Base-by-base conservation (phyloP, 768 basidiomycete species). In the Suillus subaureus region DNA sequence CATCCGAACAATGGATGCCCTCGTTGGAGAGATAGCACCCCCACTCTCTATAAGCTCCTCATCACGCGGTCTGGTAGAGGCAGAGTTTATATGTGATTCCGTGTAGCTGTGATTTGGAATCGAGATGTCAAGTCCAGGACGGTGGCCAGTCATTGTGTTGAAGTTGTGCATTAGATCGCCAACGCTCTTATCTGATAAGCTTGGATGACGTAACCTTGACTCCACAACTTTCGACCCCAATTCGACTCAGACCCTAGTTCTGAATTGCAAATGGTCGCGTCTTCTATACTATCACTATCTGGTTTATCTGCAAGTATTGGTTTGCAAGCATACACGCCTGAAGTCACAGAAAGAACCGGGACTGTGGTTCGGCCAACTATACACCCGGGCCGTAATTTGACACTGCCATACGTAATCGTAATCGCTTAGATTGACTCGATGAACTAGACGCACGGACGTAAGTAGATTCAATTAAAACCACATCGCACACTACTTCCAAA, bases 1-100 rank as follows among this genome's bases (percentile, higher is more conserved):
- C 2, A 77, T 72, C 58, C 90, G 81, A 23, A 92, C 80, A 67
- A 86, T 75, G 55, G 83, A 80, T 2, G 84, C 81, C 64, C 79
- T 77, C 39, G 68, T 40, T 26, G 76, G 69, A 28, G 76, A 58
- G 67, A 70, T 66, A 28, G 69, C 62, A 37, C 74, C 26, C 18
- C 18, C 40, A 6, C 58, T 60, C 37, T 31, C 58, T 21, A 42
- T 6, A 40, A 40, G 39, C 31, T 42, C 58, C 12, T 60, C 58
- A 28, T 60, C 28, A 60, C 1, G 26, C 5, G 28, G 11, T 6
- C 40, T 42, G 18, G 35, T 21, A 6, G 40, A 12, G 12, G 39
- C 12, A 42, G 40, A 42, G 6, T 42, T 43, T 13, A 31, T 42
- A 60, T 31, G 39, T 31, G 58, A 28, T 7, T 60, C 58, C n/a